Percentiles rank a stretch among this genome's conserved stretches.
These are phyloP conservation scores for Plantago major DNA, from an alignment of 257 asterid genomes.

Conservation along the genomic window DNA sequence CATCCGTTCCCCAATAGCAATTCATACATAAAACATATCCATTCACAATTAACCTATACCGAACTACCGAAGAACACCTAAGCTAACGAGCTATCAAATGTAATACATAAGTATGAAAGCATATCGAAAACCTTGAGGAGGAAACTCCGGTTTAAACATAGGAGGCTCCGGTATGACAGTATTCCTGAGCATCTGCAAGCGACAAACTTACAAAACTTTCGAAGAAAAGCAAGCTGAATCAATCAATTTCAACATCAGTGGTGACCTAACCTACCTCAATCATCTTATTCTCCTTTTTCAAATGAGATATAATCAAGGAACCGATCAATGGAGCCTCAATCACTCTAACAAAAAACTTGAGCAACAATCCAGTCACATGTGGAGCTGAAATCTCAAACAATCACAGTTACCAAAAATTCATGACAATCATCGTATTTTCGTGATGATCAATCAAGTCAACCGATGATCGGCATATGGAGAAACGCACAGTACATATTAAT, in stretches of 20 bases:
- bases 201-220: conserved; percentile 9
- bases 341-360: conserved; percentile 55
- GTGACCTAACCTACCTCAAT: conserved; percentile 42
- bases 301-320: conserved; percentile 36
- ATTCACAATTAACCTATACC: not conserved
- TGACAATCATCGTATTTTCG: not conserved
- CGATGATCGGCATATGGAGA: too few species aligned
- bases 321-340: conserved; percentile 65
- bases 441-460: not conserved
- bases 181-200: conserved; percentile 65
- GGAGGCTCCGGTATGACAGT: conserved; percentile 91
- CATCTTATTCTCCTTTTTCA: conserved; percentile 66
- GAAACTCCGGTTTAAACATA: conserved; percentile 90
- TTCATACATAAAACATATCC: not conserved
- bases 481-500: too few species aligned
- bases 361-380: conserved; percentile 74
- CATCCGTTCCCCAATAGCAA: not conserved
- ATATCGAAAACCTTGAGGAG: conserved; percentile 71
- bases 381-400: conserved; percentile 60
- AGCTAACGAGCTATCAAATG: not conserved
- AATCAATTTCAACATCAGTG: not conserved
- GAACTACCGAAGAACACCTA: not conserved
- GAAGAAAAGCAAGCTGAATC: not conserved
- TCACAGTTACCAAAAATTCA: not conserved
- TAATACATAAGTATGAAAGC: not conserved